Percentiles rank a stretch among this genome's conserved stretches.
Evolutionary conservation across 164 flowering plant species (phyloP).

Genomic region (Echeveria elegans): DNA sequence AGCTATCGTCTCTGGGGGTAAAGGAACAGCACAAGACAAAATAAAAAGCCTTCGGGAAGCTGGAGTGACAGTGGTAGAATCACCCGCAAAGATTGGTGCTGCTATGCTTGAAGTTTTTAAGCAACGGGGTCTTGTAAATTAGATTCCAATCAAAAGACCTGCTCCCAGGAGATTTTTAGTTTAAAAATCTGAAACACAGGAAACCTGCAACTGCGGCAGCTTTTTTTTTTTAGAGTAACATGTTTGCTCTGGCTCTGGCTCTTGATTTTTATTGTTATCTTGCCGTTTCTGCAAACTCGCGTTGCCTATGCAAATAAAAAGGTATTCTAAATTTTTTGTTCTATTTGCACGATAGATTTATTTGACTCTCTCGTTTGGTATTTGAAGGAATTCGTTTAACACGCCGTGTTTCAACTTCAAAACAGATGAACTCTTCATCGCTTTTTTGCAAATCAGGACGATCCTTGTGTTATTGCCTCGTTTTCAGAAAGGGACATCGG

Average conservation of each 20-base stretch:
- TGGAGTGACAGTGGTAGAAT: conserved; percentile 92
- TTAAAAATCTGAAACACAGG: neutral
- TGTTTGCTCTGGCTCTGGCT: neutral
- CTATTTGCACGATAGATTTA: neutral
- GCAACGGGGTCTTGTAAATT: conserved; percentile 58
- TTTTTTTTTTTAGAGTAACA: neutral
- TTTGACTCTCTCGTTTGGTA: too few species aligned
- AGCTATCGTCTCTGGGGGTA: conserved; percentile 98
- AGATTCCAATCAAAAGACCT: conserved; percentile 8
- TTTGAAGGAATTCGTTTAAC: too few species aligned
- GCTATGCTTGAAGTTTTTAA: conserved; percentile 87
- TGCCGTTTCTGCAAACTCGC: neutral
- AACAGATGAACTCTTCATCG: too few species aligned
- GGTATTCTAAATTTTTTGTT: neutral
- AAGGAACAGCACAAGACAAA: conserved; percentile 99
- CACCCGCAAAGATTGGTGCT: conserved; percentile 87
- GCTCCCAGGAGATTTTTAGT: neutral
- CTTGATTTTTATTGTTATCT: neutral
- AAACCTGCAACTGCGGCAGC: neutral
- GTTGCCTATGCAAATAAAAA: neutral
- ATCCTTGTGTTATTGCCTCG: too few species aligned
- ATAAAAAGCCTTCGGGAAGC: conserved; percentile 83
- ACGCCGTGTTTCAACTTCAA: too few species aligned
- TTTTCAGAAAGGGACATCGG: too few species aligned
- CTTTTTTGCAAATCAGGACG: too few species aligned